Evolutionary conservation across 2,329 filamentous ascomycete genomes (phyloP), one percentile per base, ranked within the genome.

Genomic region (Clarireedia sp.): DNA sequence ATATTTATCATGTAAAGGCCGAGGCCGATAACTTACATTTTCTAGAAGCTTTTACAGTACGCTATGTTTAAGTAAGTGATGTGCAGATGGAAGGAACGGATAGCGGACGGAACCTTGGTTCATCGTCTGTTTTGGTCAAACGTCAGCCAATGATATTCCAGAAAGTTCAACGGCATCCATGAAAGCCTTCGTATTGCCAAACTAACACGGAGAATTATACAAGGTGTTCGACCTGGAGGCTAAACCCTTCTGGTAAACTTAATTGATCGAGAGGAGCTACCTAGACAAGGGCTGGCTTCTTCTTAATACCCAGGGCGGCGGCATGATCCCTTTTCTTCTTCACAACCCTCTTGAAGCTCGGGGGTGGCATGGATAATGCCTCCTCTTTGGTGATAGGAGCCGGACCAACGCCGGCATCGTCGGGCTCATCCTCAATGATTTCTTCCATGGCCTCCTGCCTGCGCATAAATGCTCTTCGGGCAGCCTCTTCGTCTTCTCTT

Each of bases 271-370:
- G 38, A 1, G 14, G 38, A 10, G 17, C 23, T 12, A 7, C 17
- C 43, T 23, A 84, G 4, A 82, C 77, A 17, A 85, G 66, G 0
- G 79, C 75, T 16, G 78, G 74, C 72, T 90, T 92, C 77, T 89
- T 94, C 76, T 96, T 96, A 65, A 96, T 91, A 1, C 91, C 90
- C 48, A 96, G 71, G 21, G 85, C 74, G 14, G 86, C 83, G 0
- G 83, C 75, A 56, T 87, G 80, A 57, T 94, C 84, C 71, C 94
- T 95, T 74, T 96, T 97, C 73, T 89, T 86, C 74, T 95, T 96
- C 48, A 86, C 78, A 44, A 83, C 81, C 58, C 87, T 78, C 70
- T 87, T 87, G 66, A 92, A 95, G 0, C 81, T 82, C 3, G 86
- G 84, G 5, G 80, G 78, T 2, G 82, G 74, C 60, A 77, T 75